Evolutionary conservation across 371 early-diverging fungal species (phyloP).

Genomic region (Haplosporangium sp.): DNA sequence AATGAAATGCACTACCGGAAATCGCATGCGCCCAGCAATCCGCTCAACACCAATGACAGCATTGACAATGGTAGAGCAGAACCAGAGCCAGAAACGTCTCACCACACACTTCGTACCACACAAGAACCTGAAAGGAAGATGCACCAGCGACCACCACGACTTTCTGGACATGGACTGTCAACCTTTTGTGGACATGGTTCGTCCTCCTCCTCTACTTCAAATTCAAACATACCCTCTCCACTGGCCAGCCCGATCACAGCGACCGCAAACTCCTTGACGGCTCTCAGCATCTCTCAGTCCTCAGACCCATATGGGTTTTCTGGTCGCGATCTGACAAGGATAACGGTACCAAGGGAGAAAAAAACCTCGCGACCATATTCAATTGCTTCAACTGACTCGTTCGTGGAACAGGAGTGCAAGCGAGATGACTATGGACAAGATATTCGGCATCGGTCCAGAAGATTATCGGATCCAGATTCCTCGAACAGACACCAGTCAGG

Average conservation of each 20-base stretch:
- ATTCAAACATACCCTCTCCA: conserved; percentile 24
- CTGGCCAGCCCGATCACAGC: conserved; percentile 46
- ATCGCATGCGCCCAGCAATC: no score
- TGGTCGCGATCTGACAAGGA: conserved; percentile 30
- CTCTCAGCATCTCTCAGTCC: conserved; percentile 36
- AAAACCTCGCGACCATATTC: conserved; percentile 29
- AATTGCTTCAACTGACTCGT: conserved; percentile 17
- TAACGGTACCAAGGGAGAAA: conserved; percentile 37
- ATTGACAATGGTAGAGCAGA: no score
- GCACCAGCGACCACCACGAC: no score
- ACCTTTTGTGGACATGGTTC: no score
- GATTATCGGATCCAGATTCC: conserved; percentile 32
- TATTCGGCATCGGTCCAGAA: conserved; percentile 5
- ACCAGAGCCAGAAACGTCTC: no score
- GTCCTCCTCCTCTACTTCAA: neutral
- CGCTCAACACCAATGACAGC: no score
- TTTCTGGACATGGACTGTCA: no score
- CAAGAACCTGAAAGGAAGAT: no score
- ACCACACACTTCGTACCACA: no score
- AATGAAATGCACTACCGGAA: no score
- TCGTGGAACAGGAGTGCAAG: conserved; percentile 15
- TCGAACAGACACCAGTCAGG: conserved; percentile 16
- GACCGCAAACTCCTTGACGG: conserved; percentile 36
- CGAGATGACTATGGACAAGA: neutral
- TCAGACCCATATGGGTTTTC: conserved; percentile 12